These are phyloP conservation scores for Globisporangium alternatum DNA, from an alignment of 352 stramenopile species.

Conservation along the genomic window DNA sequence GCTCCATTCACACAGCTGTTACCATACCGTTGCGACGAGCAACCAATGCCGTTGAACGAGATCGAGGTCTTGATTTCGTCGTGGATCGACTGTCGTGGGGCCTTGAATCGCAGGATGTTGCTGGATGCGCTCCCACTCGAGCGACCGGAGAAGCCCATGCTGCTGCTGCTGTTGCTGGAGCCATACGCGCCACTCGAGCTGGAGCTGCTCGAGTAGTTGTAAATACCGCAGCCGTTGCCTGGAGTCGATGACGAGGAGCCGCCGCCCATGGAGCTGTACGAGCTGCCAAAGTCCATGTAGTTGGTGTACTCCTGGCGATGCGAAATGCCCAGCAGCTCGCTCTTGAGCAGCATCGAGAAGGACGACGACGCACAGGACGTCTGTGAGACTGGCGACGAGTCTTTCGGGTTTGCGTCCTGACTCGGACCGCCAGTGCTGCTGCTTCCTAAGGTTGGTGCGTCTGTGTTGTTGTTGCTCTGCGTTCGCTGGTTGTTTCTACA, in stretches of 20 bases:
- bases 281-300: constrained; percentile 23
- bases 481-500: constrained; percentile 16
- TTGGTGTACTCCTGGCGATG: constrained; percentile 22
- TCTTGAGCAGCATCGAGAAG: constrained; percentile 79
- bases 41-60: constrained; percentile 42
- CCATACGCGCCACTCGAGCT: constrained; percentile 14
- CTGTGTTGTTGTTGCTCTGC: constrained; percentile 16
- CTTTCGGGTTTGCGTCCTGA: constrained; percentile 8
- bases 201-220: constrained; percentile 19
- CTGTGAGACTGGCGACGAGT: constrained; percentile 1
- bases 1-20: background rate
- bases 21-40: constrained; percentile 32
- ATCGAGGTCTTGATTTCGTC: constrained; percentile 56
- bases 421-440: background rate
- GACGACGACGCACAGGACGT: constrained; percentile 27
- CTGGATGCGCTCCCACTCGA: constrained; percentile 32
- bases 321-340: constrained; percentile 64
- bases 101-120: constrained; percentile 79
- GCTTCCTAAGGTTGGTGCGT: constrained; percentile 1
- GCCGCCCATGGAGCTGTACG: constrained; percentile 5
- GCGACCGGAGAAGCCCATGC: constrained; percentile 27
- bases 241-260: constrained; percentile 7
- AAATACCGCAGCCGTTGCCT: constrained; percentile 23
- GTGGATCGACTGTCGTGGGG: constrained; percentile 52
- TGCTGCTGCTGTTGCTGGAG: constrained; percentile 30